Conservation (phyloP, 2,329 filamentous ascomycete genomes). For the Monosporascus sp. region DNA sequence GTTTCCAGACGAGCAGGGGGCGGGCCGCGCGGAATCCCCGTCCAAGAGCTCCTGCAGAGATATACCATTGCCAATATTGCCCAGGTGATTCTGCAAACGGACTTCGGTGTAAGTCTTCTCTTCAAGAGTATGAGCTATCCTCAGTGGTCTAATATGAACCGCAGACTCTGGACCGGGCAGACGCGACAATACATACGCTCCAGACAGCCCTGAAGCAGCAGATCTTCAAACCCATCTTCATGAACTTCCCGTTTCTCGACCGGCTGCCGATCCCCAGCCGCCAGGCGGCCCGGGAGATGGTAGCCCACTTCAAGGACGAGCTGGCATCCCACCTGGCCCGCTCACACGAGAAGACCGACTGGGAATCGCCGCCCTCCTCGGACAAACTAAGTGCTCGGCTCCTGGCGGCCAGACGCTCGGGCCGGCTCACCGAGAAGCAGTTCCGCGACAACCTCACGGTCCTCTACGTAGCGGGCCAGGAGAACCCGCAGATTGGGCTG, state of each 20-base stretch:
- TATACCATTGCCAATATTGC: constrained; percentile 32
- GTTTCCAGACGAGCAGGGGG: no score
- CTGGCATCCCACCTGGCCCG: constrained; percentile 9
- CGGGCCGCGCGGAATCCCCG: constrained; percentile 19
- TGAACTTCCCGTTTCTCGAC: constrained; percentile 30
- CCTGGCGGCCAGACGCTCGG: constrained; percentile 15
- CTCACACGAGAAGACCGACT: no score
- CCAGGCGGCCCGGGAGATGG: constrained; percentile 17
- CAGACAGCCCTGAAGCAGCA: constrained; percentile 24
- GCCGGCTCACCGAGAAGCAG: constrained; percentile 28
- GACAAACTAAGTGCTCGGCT: constrained; percentile 12
- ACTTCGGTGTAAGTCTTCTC: constrained; percentile 14
- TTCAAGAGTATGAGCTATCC: neutral
- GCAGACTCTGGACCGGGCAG: constrained; percentile 17
- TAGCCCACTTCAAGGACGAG: constrained; percentile 19
- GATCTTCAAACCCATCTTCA: constrained; percentile 29
- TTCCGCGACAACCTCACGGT: constrained; percentile 36
- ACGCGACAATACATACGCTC: constrained; percentile 17
- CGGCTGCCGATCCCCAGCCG: constrained; percentile 21
- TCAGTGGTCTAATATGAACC: no score
- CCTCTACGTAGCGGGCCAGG: constrained; percentile 35
- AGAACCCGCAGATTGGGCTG: constrained; percentile 30
- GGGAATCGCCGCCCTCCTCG: no score
- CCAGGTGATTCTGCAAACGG: constrained; percentile 23
- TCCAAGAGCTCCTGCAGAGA: constrained; percentile 30